phyloP scores from a whole-genome alignment of 371 early-diverging fungal genomes.

The Neoconidiobolus thromboides region DNA sequence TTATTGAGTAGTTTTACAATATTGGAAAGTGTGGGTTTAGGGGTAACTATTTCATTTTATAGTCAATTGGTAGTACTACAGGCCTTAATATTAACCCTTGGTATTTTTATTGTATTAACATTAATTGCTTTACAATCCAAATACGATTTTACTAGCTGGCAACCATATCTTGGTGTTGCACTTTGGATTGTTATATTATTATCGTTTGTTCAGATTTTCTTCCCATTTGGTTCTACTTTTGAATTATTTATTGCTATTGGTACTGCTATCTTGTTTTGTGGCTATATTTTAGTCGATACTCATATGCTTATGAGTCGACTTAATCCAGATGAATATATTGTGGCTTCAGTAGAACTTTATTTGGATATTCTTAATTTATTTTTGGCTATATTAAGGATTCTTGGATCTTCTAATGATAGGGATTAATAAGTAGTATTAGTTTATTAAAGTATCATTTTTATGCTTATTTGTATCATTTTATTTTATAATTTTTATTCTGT shows the following conservation, averaged over 20 bases:
- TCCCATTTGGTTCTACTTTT: constrained; percentile 39
- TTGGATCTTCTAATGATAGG: not conserved
- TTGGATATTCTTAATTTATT: constrained; percentile 68
- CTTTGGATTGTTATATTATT: constrained; percentile 36
- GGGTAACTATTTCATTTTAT: constrained; percentile 34
- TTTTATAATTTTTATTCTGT: too few relatives aligned
- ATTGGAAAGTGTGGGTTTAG: constrained; percentile 40
- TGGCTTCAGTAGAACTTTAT: constrained; percentile 54
- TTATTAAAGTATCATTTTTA: not conserved
- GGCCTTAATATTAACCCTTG: constrained; percentile 49
- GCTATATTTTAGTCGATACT: constrained; percentile 53
- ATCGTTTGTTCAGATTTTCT: constrained; percentile 41
- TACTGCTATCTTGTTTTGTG: constrained; percentile 46
- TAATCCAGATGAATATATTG: constrained; percentile 58
- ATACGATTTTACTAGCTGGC: constrained; percentile 49
- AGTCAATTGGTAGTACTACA: constrained; percentile 37
- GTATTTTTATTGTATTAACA: constrained; percentile 49
- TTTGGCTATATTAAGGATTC: constrained; percentile 39
- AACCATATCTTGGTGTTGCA: constrained; percentile 33
- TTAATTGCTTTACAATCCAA: constrained; percentile 55
- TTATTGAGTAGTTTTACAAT: constrained; percentile 45
- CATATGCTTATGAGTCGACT: constrained; percentile 40
- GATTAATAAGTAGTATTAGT: not conserved
- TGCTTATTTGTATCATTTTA: too few relatives aligned
- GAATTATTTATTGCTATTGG: constrained; percentile 41